phyloP scores from a whole-genome alignment of 2,329 filamentous ascomycete genomes.

The Arthrobotrys pseudoclavata region DNA sequence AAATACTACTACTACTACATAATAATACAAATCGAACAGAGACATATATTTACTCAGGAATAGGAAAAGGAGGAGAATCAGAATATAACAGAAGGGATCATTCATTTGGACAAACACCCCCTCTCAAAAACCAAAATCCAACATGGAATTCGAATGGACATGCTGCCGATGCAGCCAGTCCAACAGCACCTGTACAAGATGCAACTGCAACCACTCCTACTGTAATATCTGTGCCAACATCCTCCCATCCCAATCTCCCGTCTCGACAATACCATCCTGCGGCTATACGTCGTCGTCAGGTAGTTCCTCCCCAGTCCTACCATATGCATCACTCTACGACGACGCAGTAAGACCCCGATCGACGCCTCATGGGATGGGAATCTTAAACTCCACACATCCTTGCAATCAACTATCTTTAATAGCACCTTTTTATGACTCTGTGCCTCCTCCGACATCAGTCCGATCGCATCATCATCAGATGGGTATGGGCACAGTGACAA shows the following conservation, averaged over 20 bases:
- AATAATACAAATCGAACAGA: constrained; percentile 1
- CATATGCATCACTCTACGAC: constrained; percentile 54
- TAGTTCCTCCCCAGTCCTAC: constrained; percentile 50
- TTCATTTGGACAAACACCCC: constrained; percentile 37
- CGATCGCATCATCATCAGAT: constrained; percentile 32
- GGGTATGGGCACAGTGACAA: constrained; percentile 54
- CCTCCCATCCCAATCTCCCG: constrained; percentile 39
- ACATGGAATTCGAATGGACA: constrained; percentile 60
- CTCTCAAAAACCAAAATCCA: background rate
- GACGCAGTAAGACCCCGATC: constrained; percentile 50
- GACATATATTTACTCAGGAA: constrained; percentile 5
- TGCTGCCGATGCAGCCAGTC: constrained; percentile 58
- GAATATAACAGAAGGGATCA: constrained; percentile 44
- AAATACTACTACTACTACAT: background rate
- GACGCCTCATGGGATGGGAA: constrained; percentile 50
- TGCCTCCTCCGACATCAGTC: constrained; percentile 46
- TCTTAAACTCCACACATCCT: constrained; percentile 56
- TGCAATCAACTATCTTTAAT: constrained; percentile 56
- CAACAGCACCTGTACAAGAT: constrained; percentile 57
- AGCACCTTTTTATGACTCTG: constrained; percentile 58
- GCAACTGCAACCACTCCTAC: constrained; percentile 58
- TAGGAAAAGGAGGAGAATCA: background rate
- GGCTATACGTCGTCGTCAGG: constrained; percentile 51
- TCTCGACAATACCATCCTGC: constrained; percentile 48
- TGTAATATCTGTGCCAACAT: constrained; percentile 58